A percentile compares a stretch with the other conserved stretches of the same genome.
phyloP scores from a whole-genome alignment of 2,329 filamentous ascomycete genomes.

The Cladosporium velox region DNA sequence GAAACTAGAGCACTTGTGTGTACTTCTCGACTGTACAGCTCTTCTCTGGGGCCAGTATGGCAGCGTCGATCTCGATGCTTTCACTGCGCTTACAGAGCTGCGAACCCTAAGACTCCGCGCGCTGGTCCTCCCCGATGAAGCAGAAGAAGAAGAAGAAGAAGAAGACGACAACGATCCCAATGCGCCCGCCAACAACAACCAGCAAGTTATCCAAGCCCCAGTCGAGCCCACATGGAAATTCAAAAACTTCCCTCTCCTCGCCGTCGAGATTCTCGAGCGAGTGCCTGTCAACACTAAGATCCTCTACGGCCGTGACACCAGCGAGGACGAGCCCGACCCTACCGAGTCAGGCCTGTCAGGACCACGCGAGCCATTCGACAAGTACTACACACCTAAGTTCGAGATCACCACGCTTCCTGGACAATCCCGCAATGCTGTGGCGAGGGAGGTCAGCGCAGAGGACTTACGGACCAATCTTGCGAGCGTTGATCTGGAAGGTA shows the following conservation, averaged over 20 bases:
- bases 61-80: conserved; percentile 9
- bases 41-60: conserved; percentile 25
- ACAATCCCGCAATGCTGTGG: not conserved
- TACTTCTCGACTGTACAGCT: conserved; percentile 31
- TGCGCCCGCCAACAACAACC: not conserved
- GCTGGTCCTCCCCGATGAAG: conserved; percentile 21
- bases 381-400: conserved; percentile 16
- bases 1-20: conserved; percentile 27
- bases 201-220: conserved; percentile 16
- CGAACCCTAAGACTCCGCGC: conserved; percentile 6
- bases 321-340: not conserved
- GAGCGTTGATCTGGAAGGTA: not conserved
- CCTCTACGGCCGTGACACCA: conserved; percentile 22
- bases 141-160: not conserved
- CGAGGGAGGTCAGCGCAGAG: not conserved
- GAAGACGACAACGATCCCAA: conserved; percentile 16
- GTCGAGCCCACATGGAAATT: conserved; percentile 10
- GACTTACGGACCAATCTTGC: conserved; percentile 1
- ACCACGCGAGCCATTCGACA: conserved; percentile 8
- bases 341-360: not conserved
- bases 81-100: conserved; percentile 12
- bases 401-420: not conserved
- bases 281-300: conserved; percentile 24
- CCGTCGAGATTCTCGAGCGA: conserved; percentile 27
- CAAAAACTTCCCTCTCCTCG: conserved; percentile 18